A percentile compares a stretch with the other conserved stretches of the same genome.
Evolutionary conservation across 2,329 filamentous ascomycete species (phyloP).

Genomic region (Domatiomyces catenatus): DNA sequence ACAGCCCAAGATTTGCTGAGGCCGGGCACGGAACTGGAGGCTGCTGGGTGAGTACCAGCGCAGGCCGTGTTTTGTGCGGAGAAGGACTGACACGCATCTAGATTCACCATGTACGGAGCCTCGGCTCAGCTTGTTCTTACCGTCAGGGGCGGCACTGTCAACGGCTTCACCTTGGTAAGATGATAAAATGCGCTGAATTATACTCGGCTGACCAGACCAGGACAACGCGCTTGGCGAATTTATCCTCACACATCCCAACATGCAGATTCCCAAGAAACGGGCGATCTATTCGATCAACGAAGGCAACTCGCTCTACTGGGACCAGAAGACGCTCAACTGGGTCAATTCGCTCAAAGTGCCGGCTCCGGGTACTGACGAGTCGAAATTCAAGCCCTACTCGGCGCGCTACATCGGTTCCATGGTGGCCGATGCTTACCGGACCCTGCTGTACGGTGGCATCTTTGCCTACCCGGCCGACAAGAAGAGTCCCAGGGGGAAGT

Average conservation of each 20-base stretch:
- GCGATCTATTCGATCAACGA: constrained; percentile 97
- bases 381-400: constrained; percentile 70
- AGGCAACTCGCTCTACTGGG: constrained; percentile 95
- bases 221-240: constrained; percentile 96
- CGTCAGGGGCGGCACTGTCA: constrained; percentile 82
- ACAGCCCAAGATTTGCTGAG: constrained; percentile 59
- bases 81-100: constrained; percentile 32
- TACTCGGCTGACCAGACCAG: constrained; percentile 1
- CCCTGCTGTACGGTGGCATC: constrained; percentile 84
- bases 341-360: constrained; percentile 79
- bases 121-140: constrained; percentile 93
- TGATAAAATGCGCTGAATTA: neutral
- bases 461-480: constrained; percentile 96
- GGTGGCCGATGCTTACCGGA: constrained; percentile 96
- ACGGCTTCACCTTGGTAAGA: constrained; percentile 71
- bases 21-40: constrained; percentile 80
- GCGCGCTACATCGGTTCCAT: constrained; percentile 82
- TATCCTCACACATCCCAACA: constrained; percentile 91
- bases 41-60: constrained; percentile 25
- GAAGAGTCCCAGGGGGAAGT: constrained; percentile 96
- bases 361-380: constrained; percentile 25
- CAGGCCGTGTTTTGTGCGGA: neutral
- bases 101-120: constrained; percentile 99
- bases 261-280: constrained; percentile 66
- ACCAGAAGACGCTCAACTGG: constrained; percentile 71